phyloP scores from a whole-genome alignment of 495 filamentous ascomycete genomes.

The Podospora bellae-mahoneyi region DNA sequence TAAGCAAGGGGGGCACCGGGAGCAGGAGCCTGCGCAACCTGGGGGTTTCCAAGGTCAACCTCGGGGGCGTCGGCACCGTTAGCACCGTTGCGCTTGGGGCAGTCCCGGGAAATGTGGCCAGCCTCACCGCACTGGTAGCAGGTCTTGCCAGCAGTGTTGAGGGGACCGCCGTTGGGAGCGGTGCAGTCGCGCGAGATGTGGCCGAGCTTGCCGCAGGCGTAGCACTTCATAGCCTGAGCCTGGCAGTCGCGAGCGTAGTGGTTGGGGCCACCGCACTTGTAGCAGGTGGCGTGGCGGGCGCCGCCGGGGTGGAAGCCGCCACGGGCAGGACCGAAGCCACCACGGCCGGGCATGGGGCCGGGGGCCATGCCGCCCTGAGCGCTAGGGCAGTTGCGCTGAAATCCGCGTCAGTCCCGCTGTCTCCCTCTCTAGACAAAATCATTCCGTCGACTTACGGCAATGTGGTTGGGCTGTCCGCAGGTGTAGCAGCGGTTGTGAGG shows the following conservation, averaged over 20 bases:
- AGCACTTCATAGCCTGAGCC: constrained; percentile 99
- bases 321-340: constrained; percentile 44
- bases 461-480: constrained; percentile 87
- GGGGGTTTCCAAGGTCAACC: constrained; percentile 21
- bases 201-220: constrained; percentile 96
- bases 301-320: constrained; percentile 61
- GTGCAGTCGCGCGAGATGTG: constrained; percentile 98
- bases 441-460: constrained; percentile 49
- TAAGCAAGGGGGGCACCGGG: constrained; percentile 38
- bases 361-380: constrained; percentile 54
- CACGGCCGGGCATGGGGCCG: constrained; percentile 62
- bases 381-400: constrained; percentile 78
- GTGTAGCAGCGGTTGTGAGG: constrained; percentile 80
- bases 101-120: constrained; percentile 95
- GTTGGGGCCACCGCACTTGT: constrained; percentile 99
- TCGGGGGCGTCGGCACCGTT: constrained; percentile 48
- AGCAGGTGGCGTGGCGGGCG: constrained; percentile 88
- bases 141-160: constrained; percentile 94
- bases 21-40: constrained; percentile 25
- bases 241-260: constrained; percentile 99
- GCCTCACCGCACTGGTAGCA: constrained; percentile 97
- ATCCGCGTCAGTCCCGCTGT: constrained; percentile 13
- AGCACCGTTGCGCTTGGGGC: constrained; percentile 59
- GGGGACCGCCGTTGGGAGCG: constrained; percentile 90
- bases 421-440: background rate